A percentile compares a stretch with the other conserved stretches of the same genome.
Conservation (phyloP, 2,329 filamentous ascomycete genomes). For the Cladophialophora psammophila region DNA sequence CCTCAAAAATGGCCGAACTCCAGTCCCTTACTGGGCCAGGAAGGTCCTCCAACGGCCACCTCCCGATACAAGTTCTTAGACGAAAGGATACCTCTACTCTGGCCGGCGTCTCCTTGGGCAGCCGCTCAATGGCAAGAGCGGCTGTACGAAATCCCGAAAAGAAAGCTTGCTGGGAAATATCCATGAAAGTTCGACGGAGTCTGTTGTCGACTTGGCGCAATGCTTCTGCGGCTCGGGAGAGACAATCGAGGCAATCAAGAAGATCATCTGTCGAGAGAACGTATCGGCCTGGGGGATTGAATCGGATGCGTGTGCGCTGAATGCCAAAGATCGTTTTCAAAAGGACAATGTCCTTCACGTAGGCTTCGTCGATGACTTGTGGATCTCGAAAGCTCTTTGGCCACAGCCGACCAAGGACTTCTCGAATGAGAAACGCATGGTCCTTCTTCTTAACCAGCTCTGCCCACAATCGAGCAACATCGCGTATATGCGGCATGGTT, state of each 20-base stretch:
- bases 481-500: constrained; percentile 10
- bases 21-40: neutral
- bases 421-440: constrained; percentile 9
- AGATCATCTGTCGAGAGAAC: neutral
- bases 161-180: constrained; percentile 2
- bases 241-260: constrained; percentile 6
- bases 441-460: constrained; percentile 5
- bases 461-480: constrained; percentile 8
- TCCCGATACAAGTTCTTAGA: neutral
- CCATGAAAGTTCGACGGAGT: neutral
- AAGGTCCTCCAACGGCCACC: neutral
- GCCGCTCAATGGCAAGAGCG: constrained; percentile 9
- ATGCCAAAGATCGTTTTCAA: constrained; percentile 14
- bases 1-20: constrained; percentile 4
- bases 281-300: neutral
- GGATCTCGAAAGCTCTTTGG: neutral
- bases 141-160: constrained; percentile 9
- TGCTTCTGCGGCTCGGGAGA: neutral
- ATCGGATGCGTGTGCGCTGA: constrained; percentile 14
- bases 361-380: constrained; percentile 7
- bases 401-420: constrained; percentile 16
- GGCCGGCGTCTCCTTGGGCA: neutral
- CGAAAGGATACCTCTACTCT: neutral
- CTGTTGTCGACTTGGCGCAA: neutral
- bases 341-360: constrained; percentile 7